Base-by-base conservation (phyloP, 1,284 basidiomycete genomes). In the Puccinia polysora region DNA sequence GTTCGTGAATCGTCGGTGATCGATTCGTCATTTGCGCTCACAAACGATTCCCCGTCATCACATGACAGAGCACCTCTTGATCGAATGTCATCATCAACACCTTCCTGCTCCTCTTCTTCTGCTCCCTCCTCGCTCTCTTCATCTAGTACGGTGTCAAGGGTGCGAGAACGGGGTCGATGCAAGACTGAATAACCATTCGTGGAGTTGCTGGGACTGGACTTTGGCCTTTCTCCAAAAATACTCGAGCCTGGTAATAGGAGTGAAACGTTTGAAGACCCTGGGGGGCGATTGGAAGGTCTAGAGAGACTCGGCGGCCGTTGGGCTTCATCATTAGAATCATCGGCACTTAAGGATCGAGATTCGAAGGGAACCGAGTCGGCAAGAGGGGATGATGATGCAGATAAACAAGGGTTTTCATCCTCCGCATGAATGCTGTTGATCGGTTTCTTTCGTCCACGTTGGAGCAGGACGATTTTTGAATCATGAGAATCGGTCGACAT, bases 61-160 rank as follows among this genome's bases (percentile, higher is more conserved):
- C n/a, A 45, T 20, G 55, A 68, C 8, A 28, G 7, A 7, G 15
- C 64, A 55, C 32, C 52, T 10, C 28, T 23, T 23, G 49, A 47
- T 78, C 75, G 78, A 78, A 78, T 38, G 78, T 74, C 15, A 74
- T 73, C 77, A 78, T 78, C 73, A 78, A 77, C 74, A 76, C 78
- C 25, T 76, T 75, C 25, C 77, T 65, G 1, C 76, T 65, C 43
- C 15, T 65, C 50, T 67, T 71, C 32, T 32, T 47, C 38, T 75
- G 74, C 40, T 76, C 77, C 32, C 74, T 74, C 60, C 75, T 74
- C 12, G 75, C 58, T 60, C 18, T 75, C 10, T 63, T 74, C 20
- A 32, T 60, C 45, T 7, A 49, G 2, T 7, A 60, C 45, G 14
- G 30, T 49, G 18, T 62, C 56, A 14, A 50, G 18, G 30, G 32